phyloP scores from a whole-genome alignment of 441 rosid species.

The Populus hybrid region DNA sequence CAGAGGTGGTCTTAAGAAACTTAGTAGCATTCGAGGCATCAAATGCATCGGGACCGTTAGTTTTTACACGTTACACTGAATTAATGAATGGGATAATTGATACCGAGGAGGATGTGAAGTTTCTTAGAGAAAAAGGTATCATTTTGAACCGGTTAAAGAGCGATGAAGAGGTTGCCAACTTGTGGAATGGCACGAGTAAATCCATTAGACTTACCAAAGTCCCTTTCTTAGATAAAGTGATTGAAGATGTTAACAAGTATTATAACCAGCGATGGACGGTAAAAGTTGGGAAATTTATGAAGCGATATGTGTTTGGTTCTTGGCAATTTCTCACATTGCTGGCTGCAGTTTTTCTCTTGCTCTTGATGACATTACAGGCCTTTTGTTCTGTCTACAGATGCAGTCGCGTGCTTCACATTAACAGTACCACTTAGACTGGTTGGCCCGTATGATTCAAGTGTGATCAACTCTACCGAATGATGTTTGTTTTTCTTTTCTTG shows the following conservation, averaged over 20 bases:
- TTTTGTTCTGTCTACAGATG: conserved; percentile 14
- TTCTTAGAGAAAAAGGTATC: conserved; percentile 52
- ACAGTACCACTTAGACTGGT: too few relatives aligned
- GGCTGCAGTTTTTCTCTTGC: conserved; percentile 37
- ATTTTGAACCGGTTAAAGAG: conserved; percentile 46
- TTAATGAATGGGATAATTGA: conserved; percentile 59
- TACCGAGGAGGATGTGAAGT: conserved; percentile 43
- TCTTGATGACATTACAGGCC: conserved; percentile 33
- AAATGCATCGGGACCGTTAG: conserved; percentile 46
- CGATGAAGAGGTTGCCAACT: conserved; percentile 50
- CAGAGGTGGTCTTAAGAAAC: conserved; percentile 52
- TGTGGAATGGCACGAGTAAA: conserved; percentile 78
- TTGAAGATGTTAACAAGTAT: conserved; percentile 56
- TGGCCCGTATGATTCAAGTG: too few relatives aligned
- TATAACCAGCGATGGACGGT: conserved; percentile 47
- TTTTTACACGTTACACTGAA: conserved; percentile 58
- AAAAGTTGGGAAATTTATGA: conserved; percentile 36
- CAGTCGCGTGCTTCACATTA: conserved; percentile 8
- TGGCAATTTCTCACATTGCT: conserved; percentile 52
- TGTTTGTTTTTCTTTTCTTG: too few relatives aligned
- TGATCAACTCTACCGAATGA: too few relatives aligned
- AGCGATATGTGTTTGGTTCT: conserved; percentile 43
- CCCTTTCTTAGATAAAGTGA: conserved; percentile 49
- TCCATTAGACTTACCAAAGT: conserved; percentile 63
- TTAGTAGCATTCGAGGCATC: conserved; percentile 69